Evolutionary conservation across 306 rosid genomes (phyloP).

Genomic region (Cicer yamashitae): DNA sequence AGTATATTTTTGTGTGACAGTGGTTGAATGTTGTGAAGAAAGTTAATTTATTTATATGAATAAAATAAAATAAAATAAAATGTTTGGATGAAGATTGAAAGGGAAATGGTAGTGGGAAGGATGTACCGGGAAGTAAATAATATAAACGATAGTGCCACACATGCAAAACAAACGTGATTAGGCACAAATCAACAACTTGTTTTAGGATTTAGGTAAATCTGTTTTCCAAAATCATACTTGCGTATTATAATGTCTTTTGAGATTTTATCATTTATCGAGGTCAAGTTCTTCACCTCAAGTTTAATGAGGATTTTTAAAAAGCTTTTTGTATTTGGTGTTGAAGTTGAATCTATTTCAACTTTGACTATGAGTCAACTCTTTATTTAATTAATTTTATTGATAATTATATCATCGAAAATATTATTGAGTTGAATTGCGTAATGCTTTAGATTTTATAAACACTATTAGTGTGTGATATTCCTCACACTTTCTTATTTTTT

Average conservation of each 20-base stretch:
- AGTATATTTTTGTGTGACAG: conserved; percentile 49
- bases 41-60: conserved; percentile 35
- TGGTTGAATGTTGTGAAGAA: conserved; percentile 54
- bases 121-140: neutral
- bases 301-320: no score
- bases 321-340: no score
- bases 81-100: conserved; percentile 13
- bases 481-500: no score
- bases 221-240: conserved; percentile 47
- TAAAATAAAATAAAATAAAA: conserved; percentile 20
- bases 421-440: no score
- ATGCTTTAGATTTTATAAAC: no score
- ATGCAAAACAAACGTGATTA: conserved; percentile 11
- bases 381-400: no score
- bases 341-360: no score
- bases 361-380: no score
- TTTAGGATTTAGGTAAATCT: conserved; percentile 25
- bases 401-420: no score
- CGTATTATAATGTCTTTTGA: neutral
- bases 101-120: neutral
- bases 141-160: conserved; percentile 21
- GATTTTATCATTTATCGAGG: no score
- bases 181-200: conserved; percentile 39
- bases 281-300: no score
- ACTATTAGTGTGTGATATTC: no score